Evolutionary conservation across 352 stramenopile species (phyloP), one percentile per base, ranked within the genome.

Genomic region (Pythium dissimile): DNA sequence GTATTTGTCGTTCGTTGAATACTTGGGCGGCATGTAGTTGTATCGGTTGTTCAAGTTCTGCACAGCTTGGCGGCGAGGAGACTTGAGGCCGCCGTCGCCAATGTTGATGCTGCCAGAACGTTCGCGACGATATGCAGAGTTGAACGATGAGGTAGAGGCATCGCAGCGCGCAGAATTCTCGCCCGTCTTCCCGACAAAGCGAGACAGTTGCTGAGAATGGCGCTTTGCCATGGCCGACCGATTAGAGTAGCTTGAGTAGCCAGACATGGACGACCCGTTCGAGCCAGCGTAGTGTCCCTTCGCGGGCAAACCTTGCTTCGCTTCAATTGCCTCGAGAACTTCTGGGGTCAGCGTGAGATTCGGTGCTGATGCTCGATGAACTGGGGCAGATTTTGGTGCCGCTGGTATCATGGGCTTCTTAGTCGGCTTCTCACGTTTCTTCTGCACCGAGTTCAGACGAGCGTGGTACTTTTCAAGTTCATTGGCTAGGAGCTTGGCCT

Each of bases 221-320:
- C 58, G 57, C 27, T 62, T 64, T 9, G 61, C 61, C 7, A 65
- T 50, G 1, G 55, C 49, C 13, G 67, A 71, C 20, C 63, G 51
- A 30, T 53, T 69, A 7, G 69, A 74, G 30, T 71, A 69, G 41
- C 31, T 69, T 23, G 67, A 74, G 39, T 71, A 68, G 16, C 57
- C 57, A 12, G 66, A 73, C 18, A 74, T 49, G 18, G 61, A 71
- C 0, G 67, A 74, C n/a, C 60, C 64, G 26, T 77, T 71, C 28
- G 65, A 73, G 8, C 60, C 59, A 10, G 53, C 48, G 26, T 71
- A 73, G 15, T 61, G 44, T 28, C 62, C 54, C 34, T 67, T 70
- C 8, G 59, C 52, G 1, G 65, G 65, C 32, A 71, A 39, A 1
- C 64, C 68, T 23, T 59, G 52, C 45, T 62, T 69, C 21, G 54